A percentile compares a stretch with the other conserved stretches of the same genome.
These are phyloP conservation scores for Trebouxiophyceae sp. DNA, from an alignment of 163 green algal genomes.

Conservation along the genomic window DNA sequence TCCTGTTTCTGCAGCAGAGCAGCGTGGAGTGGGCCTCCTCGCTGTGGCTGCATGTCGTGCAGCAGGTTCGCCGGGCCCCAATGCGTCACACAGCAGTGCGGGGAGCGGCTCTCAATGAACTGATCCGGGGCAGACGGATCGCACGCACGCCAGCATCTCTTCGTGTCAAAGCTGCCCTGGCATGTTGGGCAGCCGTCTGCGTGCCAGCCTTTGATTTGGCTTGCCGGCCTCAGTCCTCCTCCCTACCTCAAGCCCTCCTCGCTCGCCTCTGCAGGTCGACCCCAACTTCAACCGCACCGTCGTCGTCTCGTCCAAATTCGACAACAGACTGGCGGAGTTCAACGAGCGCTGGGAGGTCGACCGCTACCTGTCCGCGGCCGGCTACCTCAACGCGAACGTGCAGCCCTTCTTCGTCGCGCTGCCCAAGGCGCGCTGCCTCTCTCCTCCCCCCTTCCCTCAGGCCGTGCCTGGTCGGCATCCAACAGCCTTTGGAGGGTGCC, in stretches of 20 bases:
- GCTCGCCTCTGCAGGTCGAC: no score
- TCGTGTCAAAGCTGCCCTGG: background rate
- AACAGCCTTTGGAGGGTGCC: no score
- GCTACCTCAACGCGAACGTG: slow-evolving; percentile 76
- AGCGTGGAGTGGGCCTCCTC: slow-evolving; percentile 89
- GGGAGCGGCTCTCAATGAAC: slow-evolving; percentile 43
- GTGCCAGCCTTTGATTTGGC: no score
- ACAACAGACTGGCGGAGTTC: slow-evolving; percentile 94
- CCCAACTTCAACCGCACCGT: slow-evolving; percentile 62
- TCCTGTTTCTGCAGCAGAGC: slow-evolving; percentile 93
- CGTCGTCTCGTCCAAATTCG: slow-evolving; percentile 78
- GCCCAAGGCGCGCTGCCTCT: slow-evolving; percentile 59
- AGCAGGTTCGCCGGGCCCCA: no score
- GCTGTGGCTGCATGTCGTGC: slow-evolving; percentile 84
- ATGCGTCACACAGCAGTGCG: no score
- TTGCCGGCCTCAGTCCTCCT: background rate
- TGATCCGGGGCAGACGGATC: background rate
- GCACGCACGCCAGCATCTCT: no score
- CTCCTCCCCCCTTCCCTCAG: no score
- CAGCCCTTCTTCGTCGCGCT: slow-evolving; percentile 93
- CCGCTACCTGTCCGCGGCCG: slow-evolving; percentile 74
- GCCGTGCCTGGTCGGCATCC: no score
- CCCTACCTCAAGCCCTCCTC: no score
- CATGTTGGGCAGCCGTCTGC: no score
- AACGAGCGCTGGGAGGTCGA: slow-evolving; percentile 77